Evolutionary conservation across 1,284 basidiomycete genomes (phyloP), one percentile per base, ranked within the genome.

Genomic region (Rhodotorula sp.): DNA sequence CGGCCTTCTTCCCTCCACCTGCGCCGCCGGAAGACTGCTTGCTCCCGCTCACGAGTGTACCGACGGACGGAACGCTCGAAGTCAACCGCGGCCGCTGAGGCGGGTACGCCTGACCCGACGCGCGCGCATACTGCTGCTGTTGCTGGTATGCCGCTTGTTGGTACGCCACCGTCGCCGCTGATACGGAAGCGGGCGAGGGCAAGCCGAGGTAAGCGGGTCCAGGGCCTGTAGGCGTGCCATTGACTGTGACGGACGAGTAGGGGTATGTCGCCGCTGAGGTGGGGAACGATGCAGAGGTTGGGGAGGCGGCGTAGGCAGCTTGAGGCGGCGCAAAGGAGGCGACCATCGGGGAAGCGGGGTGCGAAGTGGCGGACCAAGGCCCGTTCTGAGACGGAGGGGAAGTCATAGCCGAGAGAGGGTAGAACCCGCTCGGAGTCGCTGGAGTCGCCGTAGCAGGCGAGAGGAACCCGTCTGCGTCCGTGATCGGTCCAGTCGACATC

Each of bases 61-160:
- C 68, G n/a, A 66, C 51, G 30, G 57, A 37, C 24, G 64, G 64
- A 4, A 67, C 64, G 62, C 64, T 66, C 37, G 57, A 60, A 13
- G 30, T 44, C 9, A 70, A 51, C 15, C 68, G 50, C 24, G 68
- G 68, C 11, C 68, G 60, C 24, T 37, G 31, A 9, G 59, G 31
- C 22, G 44, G 55, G 8, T 59, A 37, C 20, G 59, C 53, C 26
- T 31, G 47, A 24, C 48, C 22, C 54, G 54, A 46, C 40, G 40
- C 40, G 18, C 28, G 44, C 56, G 56, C 28, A 18, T 40, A 56
- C 34, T 62, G 60, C 37, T 44, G 37, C 40, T 62, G 60, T 26
- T 44, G 37, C 22, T 22, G n/a, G 26, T 40, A 26, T 8, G 40
- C 10, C 15, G 56, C 26, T 7, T 26, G 20, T 20, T 54, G 55